Percentiles rank a stretch among this genome's conserved stretches.
phyloP scores from a whole-genome alignment of 2,329 filamentous ascomycete species.

The Grosmannia clavigera region DNA sequence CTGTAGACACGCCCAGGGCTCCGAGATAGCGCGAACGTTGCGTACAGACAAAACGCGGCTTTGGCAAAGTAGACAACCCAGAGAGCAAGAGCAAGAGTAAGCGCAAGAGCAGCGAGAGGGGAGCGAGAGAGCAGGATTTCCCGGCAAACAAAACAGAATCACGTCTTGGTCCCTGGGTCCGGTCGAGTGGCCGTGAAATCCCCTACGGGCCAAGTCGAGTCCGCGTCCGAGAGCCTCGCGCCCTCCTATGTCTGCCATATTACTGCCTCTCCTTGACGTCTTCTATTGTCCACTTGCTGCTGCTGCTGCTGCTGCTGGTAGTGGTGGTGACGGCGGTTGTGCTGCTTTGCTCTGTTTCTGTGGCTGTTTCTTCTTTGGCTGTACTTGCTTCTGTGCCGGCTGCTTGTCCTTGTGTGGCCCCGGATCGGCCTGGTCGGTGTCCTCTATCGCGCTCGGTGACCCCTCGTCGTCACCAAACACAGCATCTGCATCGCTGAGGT shows the following conservation, averaged over 20 bases:
- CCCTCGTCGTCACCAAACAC: background rate
- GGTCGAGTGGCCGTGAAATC: background rate
- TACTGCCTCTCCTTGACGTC: background rate
- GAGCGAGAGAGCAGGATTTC: background rate
- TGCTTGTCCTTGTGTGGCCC: background rate
- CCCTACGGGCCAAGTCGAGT: too few species aligned
- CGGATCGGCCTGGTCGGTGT: background rate
- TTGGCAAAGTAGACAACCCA: background rate
- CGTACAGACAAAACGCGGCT: background rate
- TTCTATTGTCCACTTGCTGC: background rate
- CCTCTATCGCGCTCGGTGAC: background rate
- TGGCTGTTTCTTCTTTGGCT: conserved; percentile 1
- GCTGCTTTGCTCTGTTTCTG: background rate
- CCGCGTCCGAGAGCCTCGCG: too few species aligned
- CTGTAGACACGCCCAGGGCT: background rate
- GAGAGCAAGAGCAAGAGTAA: background rate
- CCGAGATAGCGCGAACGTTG: background rate
- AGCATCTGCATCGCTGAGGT: background rate
- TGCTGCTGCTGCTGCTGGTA: background rate
- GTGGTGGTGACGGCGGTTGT: background rate
- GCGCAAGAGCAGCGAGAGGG: background rate
- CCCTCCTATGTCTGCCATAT: background rate
- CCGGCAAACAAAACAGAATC: background rate
- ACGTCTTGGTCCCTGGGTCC: background rate
- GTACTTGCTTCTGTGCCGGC: background rate